Base-by-base conservation (phyloP, 176 grass and related monocot genomes). In the Eleusine coracana region DNA sequence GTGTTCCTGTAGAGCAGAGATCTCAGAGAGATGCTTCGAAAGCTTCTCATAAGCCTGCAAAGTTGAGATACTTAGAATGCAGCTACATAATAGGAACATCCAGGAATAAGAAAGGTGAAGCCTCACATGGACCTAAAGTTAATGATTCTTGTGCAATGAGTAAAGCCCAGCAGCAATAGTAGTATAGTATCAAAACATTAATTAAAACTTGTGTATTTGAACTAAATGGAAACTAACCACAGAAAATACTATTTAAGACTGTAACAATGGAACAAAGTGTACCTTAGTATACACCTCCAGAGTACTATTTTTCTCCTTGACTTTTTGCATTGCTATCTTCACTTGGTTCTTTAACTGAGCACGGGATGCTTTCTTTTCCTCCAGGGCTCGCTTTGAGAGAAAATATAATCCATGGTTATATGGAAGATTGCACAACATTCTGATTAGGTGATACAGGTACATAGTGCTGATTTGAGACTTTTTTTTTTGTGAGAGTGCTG, bases 271-370 rank as follows among this genome's bases (percentile, higher is more conserved):
- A 83, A 86, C 40, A 50, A 56, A 20, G 45, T 20, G 58, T 93
- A 95, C 96, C 96, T 95, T 91, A 56, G 65, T 90, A 44, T 86
- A 84, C 55, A 86, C 70, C 75, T 98, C 96, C 84, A 93, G 70
- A 71, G 71, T 82, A 54, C 59, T 16, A 62, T 80, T 83, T 91
- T 95, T 98, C 80, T 98, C 88, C 70, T 92, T 85, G 51, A 87
- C 73, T 54, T 80, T 93, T 36, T 88, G 92, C 48, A 45, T 85
- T 85, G 87, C 67, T 71, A 83, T 79, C 76, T 92, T 98, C 86
- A 91, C 87, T 6, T 69, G 67, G 17, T 88, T 94, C 84, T 86
- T 98, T 73, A 91, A 79, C 41, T 93, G 76, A 74, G 78, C 69
- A 82, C 79, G 89, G 50, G 48, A 64, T 40, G 78, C 66, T 56